Evolutionary conservation across 2,329 filamentous ascomycete species (phyloP), one percentile per base, ranked within the genome.

Genomic region (Monosporascus cannonballus): DNA sequence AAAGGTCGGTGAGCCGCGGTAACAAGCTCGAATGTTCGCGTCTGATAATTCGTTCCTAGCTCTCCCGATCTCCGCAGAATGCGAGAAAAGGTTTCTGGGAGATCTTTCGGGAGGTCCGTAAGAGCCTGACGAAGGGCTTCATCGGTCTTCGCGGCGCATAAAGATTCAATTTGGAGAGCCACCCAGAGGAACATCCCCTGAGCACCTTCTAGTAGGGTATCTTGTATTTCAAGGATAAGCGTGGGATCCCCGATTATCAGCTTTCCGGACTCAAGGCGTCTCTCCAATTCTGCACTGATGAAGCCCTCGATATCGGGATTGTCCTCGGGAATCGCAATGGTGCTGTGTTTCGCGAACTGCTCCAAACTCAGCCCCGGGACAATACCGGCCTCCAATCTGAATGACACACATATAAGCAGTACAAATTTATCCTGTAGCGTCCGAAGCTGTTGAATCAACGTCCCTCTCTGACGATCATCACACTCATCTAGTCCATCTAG

Each of bases 161-260:
- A 51, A 0, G 65, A 61, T 11, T 64, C 51, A 6, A 73, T 64
- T 49, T 73, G 69, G 2, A 73, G 58, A 2, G 59, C 61, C 0
- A 64, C 68, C 70, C 69, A 72, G 1, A 72, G 60, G 34, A 72
- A 73, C 69, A 73, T 73, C 17, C 70, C 69, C 18, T 70, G 59
- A 0, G 68, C 62, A 1, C 67, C 63, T 17, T 48, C 0, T 0
- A 59, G 15, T 0, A 69, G 56, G 7, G 60, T 49, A 3, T 64
- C 49, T 3, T 47, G n/a, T 5, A 55, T 51, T 18, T 53, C 53
- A 20, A 53, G 30, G 24, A 57, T 51, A 7, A 57, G 24, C 6
- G 14, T 34, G 8, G 53, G 51, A 15, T 57, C 49, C 20, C 54
- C 53, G 3, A 57, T 6, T 2, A 14, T 45, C 20, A 57, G 45